Percentiles rank a stretch among this genome's conserved stretches.
Evolutionary conservation across 2,329 filamentous ascomycete species (phyloP).

Genomic region (Hypomyces rosellus): DNA sequence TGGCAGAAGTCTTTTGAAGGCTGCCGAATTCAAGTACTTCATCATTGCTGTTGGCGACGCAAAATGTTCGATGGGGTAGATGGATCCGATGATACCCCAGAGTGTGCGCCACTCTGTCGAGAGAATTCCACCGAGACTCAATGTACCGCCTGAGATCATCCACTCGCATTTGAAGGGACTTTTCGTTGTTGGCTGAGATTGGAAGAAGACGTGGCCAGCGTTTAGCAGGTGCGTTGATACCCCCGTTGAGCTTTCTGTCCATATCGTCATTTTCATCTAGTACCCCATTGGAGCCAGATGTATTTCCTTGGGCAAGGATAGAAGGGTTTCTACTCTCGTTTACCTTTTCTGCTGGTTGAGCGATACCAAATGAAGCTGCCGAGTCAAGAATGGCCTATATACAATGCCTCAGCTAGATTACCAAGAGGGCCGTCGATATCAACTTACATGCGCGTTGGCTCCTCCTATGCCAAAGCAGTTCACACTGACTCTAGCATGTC

Average conservation of each 20-base stretch:
- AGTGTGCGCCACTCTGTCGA: not conserved
- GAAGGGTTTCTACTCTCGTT: no score
- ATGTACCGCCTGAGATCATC: not conserved
- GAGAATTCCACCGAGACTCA: not conserved
- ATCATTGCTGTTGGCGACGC: not conserved
- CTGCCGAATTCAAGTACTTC: not conserved
- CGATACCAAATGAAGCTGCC: not conserved
- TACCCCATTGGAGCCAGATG: no score
- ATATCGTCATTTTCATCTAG: not conserved
- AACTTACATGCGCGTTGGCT: conserved; percentile 25
- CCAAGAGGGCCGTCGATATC: no score
- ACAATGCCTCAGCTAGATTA: not conserved
- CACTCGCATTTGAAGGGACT: not conserved
- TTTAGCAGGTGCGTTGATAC: no score
- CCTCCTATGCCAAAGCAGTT: conserved; percentile 33
- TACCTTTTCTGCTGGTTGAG: no score
- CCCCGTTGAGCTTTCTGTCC: no score
- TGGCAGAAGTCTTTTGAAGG: not conserved
- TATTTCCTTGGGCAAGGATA: not conserved
- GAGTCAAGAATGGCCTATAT: not conserved
- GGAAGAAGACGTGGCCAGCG: not conserved
- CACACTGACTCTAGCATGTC: conserved; percentile 19
- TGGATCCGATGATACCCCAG: no score
- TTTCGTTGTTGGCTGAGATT: not conserved
- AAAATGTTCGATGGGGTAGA: no score